Base-by-base conservation (phyloP, 2,329 filamentous ascomycete genomes). In the Remersonia thermophila region DNA sequence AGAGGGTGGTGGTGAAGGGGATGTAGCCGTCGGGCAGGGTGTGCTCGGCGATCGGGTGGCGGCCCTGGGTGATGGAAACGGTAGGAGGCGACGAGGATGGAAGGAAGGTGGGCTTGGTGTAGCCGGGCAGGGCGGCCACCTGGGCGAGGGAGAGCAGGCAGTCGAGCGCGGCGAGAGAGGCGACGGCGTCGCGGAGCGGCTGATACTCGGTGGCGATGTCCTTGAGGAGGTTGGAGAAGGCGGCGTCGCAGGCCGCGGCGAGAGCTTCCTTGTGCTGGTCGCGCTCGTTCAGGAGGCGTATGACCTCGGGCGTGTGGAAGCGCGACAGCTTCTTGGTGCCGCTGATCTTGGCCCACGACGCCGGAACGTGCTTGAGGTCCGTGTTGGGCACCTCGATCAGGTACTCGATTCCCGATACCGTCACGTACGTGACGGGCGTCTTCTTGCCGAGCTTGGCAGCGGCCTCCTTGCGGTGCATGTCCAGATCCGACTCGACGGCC, bases 1-100 rank as follows among this genome's bases (percentile, higher is more conserved):
- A 69, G 32, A 96, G 72, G 2, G 72, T 62, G 9, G 85, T 81
- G 50, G 81, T 75, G 59, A 98, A 98, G 32, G 91, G 89, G 39
- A 98, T 93, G 59, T 96, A 98, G 35, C 76, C 70, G 47, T 83
- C 76, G 3, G 89, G 71, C 5, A 96, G 71, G 9, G 89, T 75
- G 52, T 93, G 86, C 56, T 98, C 91, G 31, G 94, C 87, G 70
- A 98, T 94, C 27, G 91, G 89, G 55, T 98, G 91, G 4, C 91
- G 82, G 37, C 86, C 91, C 32, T 74, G 71, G 4, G 66, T 57
- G 41, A 94, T 77, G 47, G 71, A 66, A 41, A 98, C 78, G 40
- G 75, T 71, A 7, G 78, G 76, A 10, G 75, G 66, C 5, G 75
- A 62, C 10, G 73, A 71, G 44, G 78, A 71, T 3, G 74, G 59